phyloP scores from a whole-genome alignment of 495 filamentous ascomycete genomes.

The Penicillium malachiteum region DNA sequence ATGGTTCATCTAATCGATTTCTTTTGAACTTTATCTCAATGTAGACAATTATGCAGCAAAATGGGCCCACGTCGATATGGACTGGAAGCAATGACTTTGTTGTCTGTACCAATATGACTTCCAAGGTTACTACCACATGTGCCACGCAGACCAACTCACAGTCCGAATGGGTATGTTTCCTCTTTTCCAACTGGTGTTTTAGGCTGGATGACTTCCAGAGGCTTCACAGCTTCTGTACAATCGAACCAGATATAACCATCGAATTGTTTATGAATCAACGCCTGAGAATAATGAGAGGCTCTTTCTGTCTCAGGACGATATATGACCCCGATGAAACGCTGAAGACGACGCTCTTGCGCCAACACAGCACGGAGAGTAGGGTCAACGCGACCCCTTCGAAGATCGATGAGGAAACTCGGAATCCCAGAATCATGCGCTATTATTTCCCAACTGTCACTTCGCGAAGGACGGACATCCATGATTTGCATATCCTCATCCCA shows the following conservation, averaged over 20 bases:
- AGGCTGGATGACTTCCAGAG: conserved; percentile 54
- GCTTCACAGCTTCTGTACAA: conserved; percentile 47
- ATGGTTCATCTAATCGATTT: no score
- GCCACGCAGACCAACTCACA: conserved; percentile 8
- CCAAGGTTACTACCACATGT: no score
- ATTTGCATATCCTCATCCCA: conserved; percentile 60
- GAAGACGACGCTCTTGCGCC: conserved; percentile 37
- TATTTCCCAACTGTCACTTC: conserved; percentile 46
- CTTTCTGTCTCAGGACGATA: conserved; percentile 56
- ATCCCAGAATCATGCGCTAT: conserved; percentile 45
- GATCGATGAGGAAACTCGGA: conserved; percentile 49
- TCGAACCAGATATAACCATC: conserved; percentile 61
- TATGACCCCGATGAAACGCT: conserved; percentile 62
- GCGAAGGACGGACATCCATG: conserved; percentile 46
- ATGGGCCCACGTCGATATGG: no score
- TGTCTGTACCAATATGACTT: no score
- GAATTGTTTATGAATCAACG: conserved; percentile 54
- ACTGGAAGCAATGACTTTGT: no score
- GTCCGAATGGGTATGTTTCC: conserved; percentile 60
- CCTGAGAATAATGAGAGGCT: conserved; percentile 54
- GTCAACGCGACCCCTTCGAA: conserved; percentile 41
- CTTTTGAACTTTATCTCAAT: no score
- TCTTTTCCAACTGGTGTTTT: conserved; percentile 41
- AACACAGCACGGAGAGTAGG: conserved; percentile 40
- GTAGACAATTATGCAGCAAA: no score